A percentile compares a stretch with the other conserved stretches of the same genome.
Conservation (phyloP, 164 flowering plant genomes). For the Tetracentron sinense region DNA sequence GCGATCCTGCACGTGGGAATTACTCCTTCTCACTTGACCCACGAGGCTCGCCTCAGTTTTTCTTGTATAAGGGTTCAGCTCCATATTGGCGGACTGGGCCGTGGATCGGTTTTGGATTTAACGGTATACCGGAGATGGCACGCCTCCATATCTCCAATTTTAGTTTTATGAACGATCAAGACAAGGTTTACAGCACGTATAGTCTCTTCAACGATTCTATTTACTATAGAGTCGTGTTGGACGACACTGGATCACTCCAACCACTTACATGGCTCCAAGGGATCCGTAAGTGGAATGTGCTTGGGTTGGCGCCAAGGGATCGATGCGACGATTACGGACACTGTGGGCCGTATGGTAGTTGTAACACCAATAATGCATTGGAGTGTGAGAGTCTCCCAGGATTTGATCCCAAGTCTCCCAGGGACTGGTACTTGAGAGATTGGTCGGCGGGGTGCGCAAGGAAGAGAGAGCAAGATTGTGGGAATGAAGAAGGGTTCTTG, state of each 20-base stretch:
- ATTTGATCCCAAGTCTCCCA: constrained; percentile 26
- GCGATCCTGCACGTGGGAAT: constrained; percentile 42
- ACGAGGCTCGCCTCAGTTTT: constrained; percentile 23
- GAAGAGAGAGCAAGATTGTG: constrained; percentile 16
- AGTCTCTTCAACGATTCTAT: background rate
- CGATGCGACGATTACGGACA: constrained; percentile 27
- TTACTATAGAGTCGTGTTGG: constrained; percentile 13
- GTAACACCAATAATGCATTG: constrained; percentile 6
- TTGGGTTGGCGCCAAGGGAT: constrained; percentile 20
- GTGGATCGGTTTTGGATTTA: constrained; percentile 29
- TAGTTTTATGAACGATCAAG: constrained; percentile 14
- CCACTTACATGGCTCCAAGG: constrained; percentile 16
- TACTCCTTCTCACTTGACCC: constrained; percentile 19
- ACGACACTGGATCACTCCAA: constrained; percentile 14
- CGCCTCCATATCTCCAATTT: constrained; percentile 6
- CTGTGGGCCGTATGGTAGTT: constrained; percentile 28
- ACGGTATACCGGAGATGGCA: constrained; percentile 28
- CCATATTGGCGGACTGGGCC: constrained; percentile 27
- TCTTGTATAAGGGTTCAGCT: constrained; percentile 13
- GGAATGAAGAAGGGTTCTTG: constrained; percentile 28
- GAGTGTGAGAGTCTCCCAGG: constrained; percentile 36
- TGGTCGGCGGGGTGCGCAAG: constrained; percentile 41
- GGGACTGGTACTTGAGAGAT: constrained; percentile 32
- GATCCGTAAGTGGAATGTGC: constrained; percentile 16
- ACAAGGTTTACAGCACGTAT: constrained; percentile 15